Evolutionary conservation across 2,329 filamentous ascomycete species (phyloP), one percentile per base, ranked within the genome.

Genomic region (Chalara sp.): DNA sequence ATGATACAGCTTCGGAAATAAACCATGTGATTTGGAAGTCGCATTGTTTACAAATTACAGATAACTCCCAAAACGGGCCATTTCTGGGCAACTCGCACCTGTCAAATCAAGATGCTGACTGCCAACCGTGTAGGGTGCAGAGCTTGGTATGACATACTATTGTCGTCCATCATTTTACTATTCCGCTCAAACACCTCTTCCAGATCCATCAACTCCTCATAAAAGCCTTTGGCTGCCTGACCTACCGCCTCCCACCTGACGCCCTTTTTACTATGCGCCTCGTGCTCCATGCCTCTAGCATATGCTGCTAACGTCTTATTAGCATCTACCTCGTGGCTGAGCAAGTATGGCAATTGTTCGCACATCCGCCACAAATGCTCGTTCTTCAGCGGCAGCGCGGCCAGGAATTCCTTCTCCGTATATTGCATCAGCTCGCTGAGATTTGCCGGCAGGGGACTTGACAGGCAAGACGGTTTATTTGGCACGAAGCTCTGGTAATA

Each of bases 401-500:
- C 39, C 12, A 56, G 44, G 7, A 56, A 10, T 10, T 56, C 53
- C 12, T n/a, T 47, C 45, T 40, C 42, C 12, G 35, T 47, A 56
- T 21, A 21, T 31, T 8, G 28, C 11, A 49, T 43, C 5, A 56
- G 46, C 3, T 45, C 49, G 3, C n/a, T 6, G 6, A 56, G 13
- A 4, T 51, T 61, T 6, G 45, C 52, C 0, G 71, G 71, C 5
- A 68, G 58, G 1, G 65, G 54, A 4, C 53, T 49, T 56, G 66
- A 72, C 1, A 75, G 62, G 29, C 63, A 63, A 0, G 70, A 63
- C 0, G 72, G 72, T 57, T 74, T 75, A 47, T 70, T 69, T 42
- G 68, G 56, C 5, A 77, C 72, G 55, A 76, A 76, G 13, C 66
- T 61, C 53, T 73, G 68, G 63, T 77, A 77, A 61, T 73, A 77